phyloP scores from a whole-genome alignment of 2,329 filamentous ascomycete species.

The Thermoascus crustaceus region DNA sequence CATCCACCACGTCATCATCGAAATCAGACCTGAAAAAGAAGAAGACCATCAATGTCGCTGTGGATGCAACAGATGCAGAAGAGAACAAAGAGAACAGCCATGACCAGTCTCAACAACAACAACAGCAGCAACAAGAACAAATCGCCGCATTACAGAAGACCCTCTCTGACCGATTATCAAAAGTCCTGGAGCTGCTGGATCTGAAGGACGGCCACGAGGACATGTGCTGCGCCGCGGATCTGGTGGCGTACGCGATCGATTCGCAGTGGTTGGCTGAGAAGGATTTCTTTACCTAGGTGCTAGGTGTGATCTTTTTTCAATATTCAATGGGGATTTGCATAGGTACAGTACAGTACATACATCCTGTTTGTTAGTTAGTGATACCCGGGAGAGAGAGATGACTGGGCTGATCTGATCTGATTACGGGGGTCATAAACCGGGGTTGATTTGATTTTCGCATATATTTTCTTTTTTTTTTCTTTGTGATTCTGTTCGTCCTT shows the following conservation, averaged over 20 bases:
- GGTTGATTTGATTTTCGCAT: too few species aligned
- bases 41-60: neutral
- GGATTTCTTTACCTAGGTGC: conserved; percentile 28
- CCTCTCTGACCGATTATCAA: conserved; percentile 24
- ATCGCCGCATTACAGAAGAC: conserved; percentile 20
- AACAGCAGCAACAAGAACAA: conserved; percentile 5
- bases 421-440: too few species aligned
- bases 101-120: too few species aligned
- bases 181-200: conserved; percentile 29
- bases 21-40: conserved; percentile 1
- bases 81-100: too few species aligned
- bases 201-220: conserved; percentile 31
- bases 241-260: conserved; percentile 37
- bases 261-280: conserved; percentile 32
- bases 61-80: neutral
- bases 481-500: too few species aligned
- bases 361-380: too few species aligned
- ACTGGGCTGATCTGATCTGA: too few species aligned
- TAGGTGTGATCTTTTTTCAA: too few species aligned
- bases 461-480: too few species aligned
- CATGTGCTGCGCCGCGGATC: conserved; percentile 36
- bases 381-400: too few species aligned
- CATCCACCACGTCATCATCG: neutral
- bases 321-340: too few species aligned
- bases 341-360: too few species aligned